Base-by-base conservation (phyloP, 768 basidiomycete genomes). In the Albatrellus ellisii region DNA sequence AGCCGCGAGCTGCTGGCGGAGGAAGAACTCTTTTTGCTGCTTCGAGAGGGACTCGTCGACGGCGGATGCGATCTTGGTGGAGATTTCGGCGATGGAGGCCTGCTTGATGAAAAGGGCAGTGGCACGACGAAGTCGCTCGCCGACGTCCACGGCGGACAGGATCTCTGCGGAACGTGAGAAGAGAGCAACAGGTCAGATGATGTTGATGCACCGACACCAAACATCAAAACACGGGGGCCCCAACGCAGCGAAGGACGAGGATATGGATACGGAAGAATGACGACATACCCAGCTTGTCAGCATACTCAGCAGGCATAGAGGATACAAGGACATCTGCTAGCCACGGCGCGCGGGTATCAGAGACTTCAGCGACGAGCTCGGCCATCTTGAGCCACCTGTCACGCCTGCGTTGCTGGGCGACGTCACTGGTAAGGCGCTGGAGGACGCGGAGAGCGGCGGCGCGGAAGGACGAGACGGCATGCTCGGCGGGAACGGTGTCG, bases 11-110 rank as follows among this genome's bases (percentile, higher is more conserved):
- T 88, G 86, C 50, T 88, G 86, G 18, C 83, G 76, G 2, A 89
- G 68, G 64, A 86, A 88, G 53, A 79, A 81, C 46, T 87, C 86
- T 53, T 88, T 88, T 60, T 89, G 86, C 52, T 88, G 86, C 43
- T 83, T 86, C 20, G 81, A 83, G n/a, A 88, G 69, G 4, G 77
- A 77, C 55, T 89, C 85, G 48, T 85, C 83, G 9, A 89, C 79
- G 17, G 81, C 77, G 24, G 73, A 71, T 4, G 82, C 77, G 39
- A 89, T 84, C 64, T 83, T 87, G 56, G 77, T 75, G 12, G 79
- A 75, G 0, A 89, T 81, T 57, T 89, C 86, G 17, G 75, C 75
- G 26, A 88, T 86, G 31, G 81, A 81, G 2, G 75, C 64, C 39
- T 80, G 79, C 52, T 86, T 88, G 35, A 75, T 59, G 54, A 88